A percentile compares a stretch with the other conserved stretches of the same genome.
These are phyloP conservation scores for Apiospora rasikravindrae DNA, from an alignment of 2,329 filamentous ascomycete genomes.

Conservation along the genomic window DNA sequence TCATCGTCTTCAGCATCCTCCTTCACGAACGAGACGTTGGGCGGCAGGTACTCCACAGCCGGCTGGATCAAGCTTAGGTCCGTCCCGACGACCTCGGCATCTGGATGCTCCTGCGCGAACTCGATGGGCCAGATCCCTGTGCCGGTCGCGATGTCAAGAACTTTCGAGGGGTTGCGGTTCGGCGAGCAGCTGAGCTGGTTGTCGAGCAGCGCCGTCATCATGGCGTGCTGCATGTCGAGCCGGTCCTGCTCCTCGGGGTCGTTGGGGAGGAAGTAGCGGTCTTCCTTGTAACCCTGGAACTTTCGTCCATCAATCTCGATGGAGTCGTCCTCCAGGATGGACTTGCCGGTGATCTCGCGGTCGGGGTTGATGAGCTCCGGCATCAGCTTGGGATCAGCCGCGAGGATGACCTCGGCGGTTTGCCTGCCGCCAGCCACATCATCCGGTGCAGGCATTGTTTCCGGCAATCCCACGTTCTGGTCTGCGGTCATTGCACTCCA, in stretches of 20 bases:
- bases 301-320: constrained; percentile 18
- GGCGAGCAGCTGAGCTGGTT: constrained; percentile 43
- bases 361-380: background rate
- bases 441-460: background rate
- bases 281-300: constrained; percentile 19
- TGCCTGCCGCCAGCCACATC: background rate
- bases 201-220: constrained; percentile 46
- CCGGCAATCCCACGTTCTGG: background rate
- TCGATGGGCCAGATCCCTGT: constrained; percentile 17
- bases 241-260: constrained; percentile 18
- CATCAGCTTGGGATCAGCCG: background rate
- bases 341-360: constrained; percentile 8
- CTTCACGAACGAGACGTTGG: background rate
- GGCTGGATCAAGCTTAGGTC: constrained; percentile 17
- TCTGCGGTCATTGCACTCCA: background rate
- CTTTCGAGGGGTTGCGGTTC: background rate
- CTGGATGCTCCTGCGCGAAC: constrained; percentile 8
- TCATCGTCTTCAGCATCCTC: background rate
- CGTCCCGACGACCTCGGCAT: constrained; percentile 7
- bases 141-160: constrained; percentile 15
- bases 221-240: constrained; percentile 26
- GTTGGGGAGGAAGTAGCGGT: constrained; percentile 17
- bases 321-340: background rate
- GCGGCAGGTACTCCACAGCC: background rate
- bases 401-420: background rate